Evolutionary conservation across 129 eudicot genomes (phyloP).

Genomic region (Saussurea involucrata): DNA sequence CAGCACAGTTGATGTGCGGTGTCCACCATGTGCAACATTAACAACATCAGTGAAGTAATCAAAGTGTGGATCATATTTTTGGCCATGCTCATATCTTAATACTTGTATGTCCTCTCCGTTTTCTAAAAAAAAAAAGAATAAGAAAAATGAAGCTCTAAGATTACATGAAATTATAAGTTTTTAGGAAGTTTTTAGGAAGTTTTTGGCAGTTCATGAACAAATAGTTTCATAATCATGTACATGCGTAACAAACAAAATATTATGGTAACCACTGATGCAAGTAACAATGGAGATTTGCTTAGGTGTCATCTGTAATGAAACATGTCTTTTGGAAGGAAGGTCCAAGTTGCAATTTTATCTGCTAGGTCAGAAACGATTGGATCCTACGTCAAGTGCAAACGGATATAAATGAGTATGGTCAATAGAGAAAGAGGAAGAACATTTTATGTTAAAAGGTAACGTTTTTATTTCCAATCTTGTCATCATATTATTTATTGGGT

Average conservation of each 20-base stretch:
- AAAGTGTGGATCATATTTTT: conserved; percentile 88
- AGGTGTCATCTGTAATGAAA: neutral
- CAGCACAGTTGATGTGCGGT: conserved; percentile 86
- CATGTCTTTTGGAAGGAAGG: conserved; percentile 93
- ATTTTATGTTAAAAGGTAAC: too few relatives aligned
- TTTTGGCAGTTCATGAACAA: neutral
- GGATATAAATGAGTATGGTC: neutral
- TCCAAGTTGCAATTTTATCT: conserved; percentile 93
- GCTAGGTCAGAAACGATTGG: conserved; percentile 85
- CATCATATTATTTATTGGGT: too few relatives aligned
- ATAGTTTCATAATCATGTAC: neutral
- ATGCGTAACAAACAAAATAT: neutral
- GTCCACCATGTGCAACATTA: conserved; percentile 91
- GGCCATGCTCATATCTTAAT: conserved; percentile 80
- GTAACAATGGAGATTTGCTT: neutral
- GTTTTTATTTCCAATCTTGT: too few relatives aligned
- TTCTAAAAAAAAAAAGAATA: conserved; percentile 30
- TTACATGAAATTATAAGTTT: too few relatives aligned
- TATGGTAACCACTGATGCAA: neutral
- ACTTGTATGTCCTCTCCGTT: conserved; percentile 98
- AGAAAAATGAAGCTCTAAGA: too few relatives aligned
- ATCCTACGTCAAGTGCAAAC: conserved; percentile 48
- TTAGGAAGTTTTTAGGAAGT: neutral
- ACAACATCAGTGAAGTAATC: conserved; percentile 86
- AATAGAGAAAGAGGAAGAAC: neutral